phyloP scores from a whole-genome alignment of 805 yeast species.

The Blastobotrys muscicola region DNA sequence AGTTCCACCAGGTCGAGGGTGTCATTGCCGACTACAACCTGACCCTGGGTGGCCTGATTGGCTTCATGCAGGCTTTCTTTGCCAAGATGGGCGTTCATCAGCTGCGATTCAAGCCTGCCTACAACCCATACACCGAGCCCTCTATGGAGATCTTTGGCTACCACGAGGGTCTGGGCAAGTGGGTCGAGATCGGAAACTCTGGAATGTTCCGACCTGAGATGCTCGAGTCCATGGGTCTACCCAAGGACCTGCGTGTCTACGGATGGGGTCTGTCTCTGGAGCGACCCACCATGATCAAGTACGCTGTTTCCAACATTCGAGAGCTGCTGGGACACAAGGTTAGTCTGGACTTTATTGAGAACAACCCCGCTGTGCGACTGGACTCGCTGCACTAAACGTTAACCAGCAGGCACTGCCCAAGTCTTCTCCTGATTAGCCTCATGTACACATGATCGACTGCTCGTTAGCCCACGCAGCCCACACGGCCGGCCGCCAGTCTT shows the following conservation, averaged over 20 bases:
- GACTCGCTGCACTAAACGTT: slow-evolving; percentile 38
- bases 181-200: slow-evolving; percentile 99
- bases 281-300: slow-evolving; percentile 99
- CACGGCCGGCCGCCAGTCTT: too few species aligned
- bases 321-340: slow-evolving; percentile 97
- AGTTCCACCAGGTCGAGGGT: slow-evolving; percentile 99
- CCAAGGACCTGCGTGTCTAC: slow-evolving; percentile 82
- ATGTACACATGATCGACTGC: too few species aligned
- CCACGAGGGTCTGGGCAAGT: slow-evolving; percentile 87
- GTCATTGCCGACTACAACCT: slow-evolving; percentile 93
- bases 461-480: too few species aligned
- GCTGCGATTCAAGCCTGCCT: slow-evolving; percentile 95
- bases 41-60: slow-evolving; percentile 92
- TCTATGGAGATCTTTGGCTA: slow-evolving; percentile 94
- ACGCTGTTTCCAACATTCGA: slow-evolving; percentile 90
- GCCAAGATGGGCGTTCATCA: slow-evolving; percentile 94
- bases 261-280: slow-evolving; percentile 98
- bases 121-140: slow-evolving; percentile 99
- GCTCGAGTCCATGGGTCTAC: slow-evolving; percentile 97
- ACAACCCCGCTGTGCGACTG: slow-evolving; percentile 94
- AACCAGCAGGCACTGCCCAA: too few species aligned
- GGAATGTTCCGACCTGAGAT: slow-evolving; percentile 99
- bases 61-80: slow-evolving; percentile 97
- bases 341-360: slow-evolving; percentile 84
- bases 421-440: too few species aligned